Evolutionary conservation across 768 basidiomycete species (phyloP), one percentile per base, ranked within the genome.

Genomic region (Lentinus tigrinus): DNA sequence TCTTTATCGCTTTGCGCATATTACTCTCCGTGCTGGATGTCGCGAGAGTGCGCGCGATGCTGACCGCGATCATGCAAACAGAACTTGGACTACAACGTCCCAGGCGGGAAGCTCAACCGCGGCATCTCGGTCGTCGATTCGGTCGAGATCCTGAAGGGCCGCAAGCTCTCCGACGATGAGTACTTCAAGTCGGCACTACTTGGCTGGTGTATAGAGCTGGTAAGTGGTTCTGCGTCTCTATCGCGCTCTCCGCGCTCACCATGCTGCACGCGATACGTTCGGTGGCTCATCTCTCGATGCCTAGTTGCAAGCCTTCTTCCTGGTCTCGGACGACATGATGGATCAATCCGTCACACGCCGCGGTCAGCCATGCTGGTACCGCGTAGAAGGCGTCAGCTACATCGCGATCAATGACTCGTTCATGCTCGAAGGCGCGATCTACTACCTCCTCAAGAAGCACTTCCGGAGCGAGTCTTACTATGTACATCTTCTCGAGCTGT

Each of bases 271-370:
- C 31, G 11, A 6, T 31, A 31, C 31, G 31, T 31, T 6, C 31
- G 3, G 38, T 47, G n/a, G 17, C 17, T 14, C 44, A 16, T 23
- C 31, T 7, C 17, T 24, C 17, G 24, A 23, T 21, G 21, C 36
- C 8, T 3, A 27, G 27, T 24, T 99, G 8, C 96, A 98, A 87
- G 95, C 94, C 0, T 97, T 89, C 75, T 98, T 98, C 87, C 85
- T 98, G 55, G 93, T 97, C 55, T 83, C 93, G 4, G 93, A 99
- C 74, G 96, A 98, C 73, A 95, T 98, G 67, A 99, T 99, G 97
- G 96, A 99, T 70, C 72, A 81, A 19, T 93, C 91, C 47, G 88
- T 98, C 65, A 98, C 96, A 11, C 89, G 96, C 24, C 88, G 96
- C 10, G 88, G 89, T 4, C 95, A 97, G 73, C 90, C 95, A 2